These are phyloP conservation scores for Dendrobium chrysotoxum DNA, from an alignment of 106 monocot genomes.

Conservation along the genomic window DNA sequence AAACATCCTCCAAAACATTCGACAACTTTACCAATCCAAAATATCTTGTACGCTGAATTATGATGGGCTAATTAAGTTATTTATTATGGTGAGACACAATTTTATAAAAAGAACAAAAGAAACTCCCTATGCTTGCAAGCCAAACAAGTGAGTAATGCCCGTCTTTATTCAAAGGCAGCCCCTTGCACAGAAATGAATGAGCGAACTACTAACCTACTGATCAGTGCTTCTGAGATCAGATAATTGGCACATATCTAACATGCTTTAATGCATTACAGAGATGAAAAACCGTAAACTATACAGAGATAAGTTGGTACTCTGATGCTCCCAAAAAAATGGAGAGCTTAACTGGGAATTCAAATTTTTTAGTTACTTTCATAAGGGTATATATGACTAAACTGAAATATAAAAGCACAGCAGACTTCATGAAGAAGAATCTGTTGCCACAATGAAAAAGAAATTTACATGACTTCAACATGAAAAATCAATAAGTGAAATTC, in stretches of 20 bases:
- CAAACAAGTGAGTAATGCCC: neutral
- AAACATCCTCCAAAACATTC: neutral
- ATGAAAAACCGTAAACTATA: neutral
- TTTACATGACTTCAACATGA: neutral
- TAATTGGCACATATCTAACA: neutral
- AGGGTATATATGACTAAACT: neutral
- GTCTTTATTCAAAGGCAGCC: neutral
- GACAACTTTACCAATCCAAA: neutral
- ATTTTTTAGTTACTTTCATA: neutral
- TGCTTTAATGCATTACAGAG: neutral
- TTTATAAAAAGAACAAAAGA: neutral
- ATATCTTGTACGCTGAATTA: neutral
- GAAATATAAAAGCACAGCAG: neutral
- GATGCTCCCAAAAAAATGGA: neutral
- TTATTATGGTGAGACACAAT: neutral
- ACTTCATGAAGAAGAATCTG: neutral
- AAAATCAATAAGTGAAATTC: neutral
- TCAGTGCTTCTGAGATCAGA: neutral
- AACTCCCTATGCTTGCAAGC: neutral
- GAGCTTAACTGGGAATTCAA: neutral
- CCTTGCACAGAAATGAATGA: neutral
- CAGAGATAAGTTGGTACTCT: neutral
- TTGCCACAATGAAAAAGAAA: neutral
- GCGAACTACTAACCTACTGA: neutral
- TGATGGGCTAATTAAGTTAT: neutral